These are phyloP conservation scores for Blastocystis hominis DNA, from an alignment of 352 stramenopile genomes.

Conservation along the genomic window DNA sequence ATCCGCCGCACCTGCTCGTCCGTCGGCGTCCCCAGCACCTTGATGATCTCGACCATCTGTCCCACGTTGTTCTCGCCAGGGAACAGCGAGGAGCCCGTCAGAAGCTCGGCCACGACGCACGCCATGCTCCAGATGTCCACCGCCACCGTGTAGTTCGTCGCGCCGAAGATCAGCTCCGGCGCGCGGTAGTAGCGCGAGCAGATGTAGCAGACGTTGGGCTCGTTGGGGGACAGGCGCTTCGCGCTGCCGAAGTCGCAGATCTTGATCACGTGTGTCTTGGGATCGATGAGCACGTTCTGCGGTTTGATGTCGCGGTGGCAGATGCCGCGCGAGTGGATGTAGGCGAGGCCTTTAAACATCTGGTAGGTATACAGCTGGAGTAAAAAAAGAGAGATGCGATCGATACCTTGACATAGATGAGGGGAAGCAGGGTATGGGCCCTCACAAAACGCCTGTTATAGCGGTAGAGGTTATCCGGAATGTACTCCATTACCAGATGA, in stretches of 20 bases:
- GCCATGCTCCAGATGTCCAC: conserved; percentile 93
- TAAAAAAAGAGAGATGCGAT: neutral
- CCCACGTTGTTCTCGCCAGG: conserved; percentile 94
- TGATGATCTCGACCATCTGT: conserved; percentile 99
- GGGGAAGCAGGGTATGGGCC: conserved; percentile 85
- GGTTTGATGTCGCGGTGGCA: conserved; percentile 99
- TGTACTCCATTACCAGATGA: conserved; percentile 97
- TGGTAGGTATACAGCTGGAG: conserved; percentile 95
- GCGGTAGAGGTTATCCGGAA: conserved; percentile 95
- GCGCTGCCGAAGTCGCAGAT: conserved; percentile 95
- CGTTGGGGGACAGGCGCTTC: conserved; percentile 84
- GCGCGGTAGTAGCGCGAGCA: conserved; percentile 96
- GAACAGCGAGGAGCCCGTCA: conserved; percentile 93
- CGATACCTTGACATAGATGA: conserved; percentile 81
- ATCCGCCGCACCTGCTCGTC: conserved; percentile 94
- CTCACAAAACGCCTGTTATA: conserved; percentile 88
- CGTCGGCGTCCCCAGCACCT: conserved; percentile 91
- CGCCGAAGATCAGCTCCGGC: conserved; percentile 98
- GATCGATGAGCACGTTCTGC: conserved; percentile 95
- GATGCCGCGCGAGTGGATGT: conserved; percentile 93
- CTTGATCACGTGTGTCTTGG: conserved; percentile 89
- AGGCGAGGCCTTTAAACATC: conserved; percentile 86
- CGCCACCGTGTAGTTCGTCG: conserved; percentile 95
- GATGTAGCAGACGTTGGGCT: conserved; percentile 99
- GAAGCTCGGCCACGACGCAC: conserved; percentile 92